Evolutionary conservation across 371 early-diverging fungal genomes (phyloP).

Genomic region (Umbelopsis sp.): DNA sequence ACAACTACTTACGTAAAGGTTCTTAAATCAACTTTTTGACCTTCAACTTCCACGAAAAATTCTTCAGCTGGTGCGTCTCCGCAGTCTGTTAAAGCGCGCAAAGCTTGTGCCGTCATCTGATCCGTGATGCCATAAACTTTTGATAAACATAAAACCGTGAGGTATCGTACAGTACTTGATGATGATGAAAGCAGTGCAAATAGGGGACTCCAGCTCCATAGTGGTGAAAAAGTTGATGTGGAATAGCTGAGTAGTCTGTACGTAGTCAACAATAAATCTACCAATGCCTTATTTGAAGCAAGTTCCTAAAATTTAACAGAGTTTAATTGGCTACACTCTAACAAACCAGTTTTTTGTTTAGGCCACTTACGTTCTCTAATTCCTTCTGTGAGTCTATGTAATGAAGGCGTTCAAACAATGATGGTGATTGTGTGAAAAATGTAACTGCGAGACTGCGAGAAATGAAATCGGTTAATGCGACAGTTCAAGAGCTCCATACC

Average conservation of each 20-base stretch:
- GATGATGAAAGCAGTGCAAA: slow-evolving; percentile 53
- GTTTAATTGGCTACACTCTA: too few species aligned
- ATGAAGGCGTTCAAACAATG: slow-evolving; percentile 58
- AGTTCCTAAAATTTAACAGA: background rate
- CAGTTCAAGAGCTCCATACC: too few species aligned
- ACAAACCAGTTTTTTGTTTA: too few species aligned
- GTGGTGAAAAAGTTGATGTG: slow-evolving; percentile 52
- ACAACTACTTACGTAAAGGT: slow-evolving; percentile 40
- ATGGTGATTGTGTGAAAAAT: slow-evolving; percentile 58
- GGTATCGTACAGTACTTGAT: slow-evolving; percentile 51
- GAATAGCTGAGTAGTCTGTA: slow-evolving; percentile 65
- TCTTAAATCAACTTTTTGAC: slow-evolving; percentile 42
- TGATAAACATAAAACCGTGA: slow-evolving; percentile 56
- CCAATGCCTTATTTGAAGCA: background rate
- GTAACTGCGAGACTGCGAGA: slow-evolving; percentile 55
- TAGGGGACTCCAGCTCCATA: slow-evolving; percentile 72
- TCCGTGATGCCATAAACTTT: slow-evolving; percentile 60
- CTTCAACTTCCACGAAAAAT: slow-evolving; percentile 29
- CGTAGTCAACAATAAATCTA: slow-evolving; percentile 57
- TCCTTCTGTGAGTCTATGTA: slow-evolving; percentile 22
- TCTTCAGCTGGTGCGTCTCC: background rate
- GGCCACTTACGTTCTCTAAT: slow-evolving; percentile 4
- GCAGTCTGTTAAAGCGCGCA: slow-evolving; percentile 30
- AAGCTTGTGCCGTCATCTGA: slow-evolving; percentile 24
- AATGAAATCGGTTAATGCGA: too few species aligned